Evolutionary conservation across 805 yeast species (phyloP), one percentile per base, ranked within the genome.

Genomic region (Schizosaccharomyces lindneri): DNA sequence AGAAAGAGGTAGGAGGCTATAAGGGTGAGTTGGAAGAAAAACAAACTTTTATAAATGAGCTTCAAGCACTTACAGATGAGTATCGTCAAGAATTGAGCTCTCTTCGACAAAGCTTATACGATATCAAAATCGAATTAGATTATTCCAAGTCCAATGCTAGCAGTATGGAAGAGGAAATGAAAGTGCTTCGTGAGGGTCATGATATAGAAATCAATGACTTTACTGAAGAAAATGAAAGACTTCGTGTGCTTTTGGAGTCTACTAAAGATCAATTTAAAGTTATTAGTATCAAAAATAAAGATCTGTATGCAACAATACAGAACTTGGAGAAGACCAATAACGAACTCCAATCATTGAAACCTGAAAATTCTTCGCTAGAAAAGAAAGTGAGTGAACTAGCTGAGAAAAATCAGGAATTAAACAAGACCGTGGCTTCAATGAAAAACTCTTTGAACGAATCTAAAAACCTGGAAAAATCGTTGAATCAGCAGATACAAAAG

Each of bases 1-100:
- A 19, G 27, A 7, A 19, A n/a, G 27, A 46, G 51, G 11, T 19
- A 24, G 9, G 51, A 46, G 17, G 51, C 27, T 36, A 2, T 36
- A 36, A 13, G 11, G 9, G 11, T 36, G 41, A 36, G 41, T 11
- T 36, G 13, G 41, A 36, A 13, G 51, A 46, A n/a, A 19, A 46
- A 24, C 51, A 46, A 17, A 46, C 6, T 5, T 3, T 19, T n/a
- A 19, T 24, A 4, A 46, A 46, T 19, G 51, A 46, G 27, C 24
- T 19, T 19, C 21, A n/a, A 46, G 27, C 6, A 15, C 32, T 32
- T n/a, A 76, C 46, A 78, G 80, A 0, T 76, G 79, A 59, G 72
- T 89, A 17, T 19, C 61, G 32, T 32, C 24, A 59, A 59, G 61
- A 32, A 24, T 29, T 27, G 24, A 19, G 27, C 21, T 13, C 71